Evolutionary conservation across 371 early-diverging fungal genomes (phyloP), one percentile per base, ranked within the genome.

Genomic region (Saksenaea oblongispora): DNA sequence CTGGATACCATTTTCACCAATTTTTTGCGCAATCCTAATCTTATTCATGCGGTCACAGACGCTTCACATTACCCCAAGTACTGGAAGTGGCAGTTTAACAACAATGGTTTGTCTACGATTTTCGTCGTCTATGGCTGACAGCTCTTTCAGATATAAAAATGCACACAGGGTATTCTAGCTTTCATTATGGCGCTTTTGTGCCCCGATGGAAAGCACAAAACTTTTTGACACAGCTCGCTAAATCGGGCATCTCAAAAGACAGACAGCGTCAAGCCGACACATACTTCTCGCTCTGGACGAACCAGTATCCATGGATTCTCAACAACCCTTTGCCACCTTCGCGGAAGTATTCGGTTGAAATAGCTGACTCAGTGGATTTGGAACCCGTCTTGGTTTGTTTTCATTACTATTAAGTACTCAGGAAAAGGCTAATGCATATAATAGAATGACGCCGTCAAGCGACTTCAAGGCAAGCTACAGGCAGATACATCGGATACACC

Each of bases 211-310:
- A 82, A 64, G 79, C 74, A 4, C 82, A 79, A 59, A 69, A 74
- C 3, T 73, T 85, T 56, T 39, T 85, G 56, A 77, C 78, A 14
- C 84, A 84, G 55, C 66, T 84, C 9, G 89, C 86, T 34, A 83
- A 81, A 60, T 78, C 75, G 9, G 79, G 80, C 0, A 54, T 87
- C 13, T 71, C 65, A 1, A 86, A 83, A 64, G 83, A 84, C 17
- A 74, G 78, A 26, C 65, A 85, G 24, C 73, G 76, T 24, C 69
- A 80, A 56, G 80, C 83, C 26, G 89, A 88, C 41, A 76, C 78
- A 64, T 88, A 84, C 62, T 88, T 88, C 64, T 75, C 85, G 17
- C 75, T 88, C 24, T 88, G 87, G 87, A 84, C 80, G 34, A 88
- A 88, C 55, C 87, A 87, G 53, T 88, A 86, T 57, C 89, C 89